Evolutionary conservation across 208 protist genomes (phyloP), one percentile per base, ranked within the genome.

Genomic region (Crithidia thermophila): DNA sequence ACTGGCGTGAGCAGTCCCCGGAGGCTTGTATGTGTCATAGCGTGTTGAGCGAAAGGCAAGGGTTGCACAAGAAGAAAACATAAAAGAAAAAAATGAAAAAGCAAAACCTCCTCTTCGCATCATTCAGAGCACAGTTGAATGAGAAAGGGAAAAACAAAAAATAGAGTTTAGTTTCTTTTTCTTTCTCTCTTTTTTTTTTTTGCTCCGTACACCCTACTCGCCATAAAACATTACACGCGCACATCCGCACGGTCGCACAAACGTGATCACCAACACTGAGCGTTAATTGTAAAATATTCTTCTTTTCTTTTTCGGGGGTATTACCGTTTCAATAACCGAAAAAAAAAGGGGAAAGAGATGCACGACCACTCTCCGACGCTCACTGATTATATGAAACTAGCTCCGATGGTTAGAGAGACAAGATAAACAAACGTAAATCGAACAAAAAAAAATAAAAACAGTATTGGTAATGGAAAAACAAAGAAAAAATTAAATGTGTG

Each of bases 371-470:
- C 45, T 30, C 40, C 13, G 31, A 39, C 30, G 37, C 37, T 51
- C 57, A 2, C 40, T 34, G 30, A 28, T 36, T 53, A 25, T 33
- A 7, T 27, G 43, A 45, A 42, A 18, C 58, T 40, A 30, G 33
- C 45, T 21, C 21, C 28, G 40, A 36, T 51, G 33, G n/a, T n/a
- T 7, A 31, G 50, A 28, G 50, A 36, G 20, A 21, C 9, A 20
- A 21, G 18, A 33, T 30, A 50, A 31, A 57, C 34, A 34, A 65
- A 60, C 7, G 2, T 37, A 28, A 49, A 42, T 10, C 34, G 21
- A 59, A 30, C 58, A 31, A 49, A 63, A 56, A 33, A 52, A 46
- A 47, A 60, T 9, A 62, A n/a, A 60, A 59, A 40, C 20, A 9
- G 28, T 52, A 50, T 52, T 63, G 13, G 20, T 33, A 46, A 37